Base-by-base conservation (phyloP, 306 rosid genomes). In the Ormosia emarginata region DNA sequence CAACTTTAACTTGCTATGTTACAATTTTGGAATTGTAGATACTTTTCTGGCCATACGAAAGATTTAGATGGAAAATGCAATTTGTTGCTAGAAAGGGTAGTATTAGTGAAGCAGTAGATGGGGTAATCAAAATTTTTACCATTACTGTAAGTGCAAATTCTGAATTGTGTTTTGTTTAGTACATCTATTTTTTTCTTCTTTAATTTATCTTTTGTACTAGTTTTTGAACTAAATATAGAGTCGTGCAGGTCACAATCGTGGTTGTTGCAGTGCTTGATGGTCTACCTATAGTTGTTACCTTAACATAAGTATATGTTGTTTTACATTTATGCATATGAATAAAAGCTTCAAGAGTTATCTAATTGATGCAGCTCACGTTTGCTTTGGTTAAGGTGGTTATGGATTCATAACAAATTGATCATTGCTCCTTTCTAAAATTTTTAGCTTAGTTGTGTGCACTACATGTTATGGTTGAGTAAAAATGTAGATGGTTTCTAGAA, bases 181-280 rank as follows among this genome's bases (percentile, higher is more conserved):
- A 14, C 49, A 17, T 67, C 6, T 41, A 29, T 13, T 33, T 34
- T 41, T 62, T 8, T 32, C 47, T 36, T n/a, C 50, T 46, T 47
- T 12, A n/a, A n/a, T 12, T 47, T 47, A 47, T 11, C n/a, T 65
- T 49, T 36, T 69, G 5, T 43, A 24, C 11, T 56, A 67, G 67
- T 67, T 77, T 74, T 46, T 81, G 3, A 55, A 65, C 91, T 81
- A 79, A 81, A 67, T 62, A 29, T 83, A 55, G 86, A 86, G 86
- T 79, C 75, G 10, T 87, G 74, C 88, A 95, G 99, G 99, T 95
- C 70, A 95, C 98, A 49, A 95, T 95, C 78, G 99, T 95, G 84
- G 99, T 95, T 58, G 99, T 95, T 92, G 97, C 99, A 36, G 99
- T 95, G 67, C 98, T 97, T 34, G 99, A 95, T 84, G 99, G 99